A percentile compares a stretch with the other conserved stretches of the same genome.
Conservation (phyloP, 345 rosid genomes). For the Ceriops decandra region DNA sequence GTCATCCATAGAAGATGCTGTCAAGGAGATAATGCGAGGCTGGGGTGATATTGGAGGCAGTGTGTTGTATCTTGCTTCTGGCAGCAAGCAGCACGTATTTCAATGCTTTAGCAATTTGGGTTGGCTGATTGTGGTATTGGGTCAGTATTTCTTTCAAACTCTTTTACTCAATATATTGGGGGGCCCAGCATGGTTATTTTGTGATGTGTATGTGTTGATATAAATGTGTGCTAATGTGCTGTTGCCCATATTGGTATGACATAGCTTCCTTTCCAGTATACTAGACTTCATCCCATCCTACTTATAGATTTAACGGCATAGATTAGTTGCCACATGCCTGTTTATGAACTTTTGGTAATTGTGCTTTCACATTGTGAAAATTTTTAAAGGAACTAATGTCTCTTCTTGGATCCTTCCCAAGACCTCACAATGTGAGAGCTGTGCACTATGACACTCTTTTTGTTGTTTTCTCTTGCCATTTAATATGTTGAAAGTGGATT, state of each 20-base stretch:
- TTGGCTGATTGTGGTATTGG: conserved; percentile 38
- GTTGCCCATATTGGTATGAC: too few relatives aligned
- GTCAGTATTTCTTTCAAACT: conserved; percentile 34
- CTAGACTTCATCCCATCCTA: too few relatives aligned
- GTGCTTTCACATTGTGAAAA: too few relatives aligned
- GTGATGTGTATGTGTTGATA: neutral
- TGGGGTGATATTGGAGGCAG: conserved; percentile 44
- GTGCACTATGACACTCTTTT: neutral
- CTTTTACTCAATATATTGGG: neutral
- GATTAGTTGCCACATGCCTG: too few relatives aligned
- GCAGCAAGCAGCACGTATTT: conserved; percentile 18
- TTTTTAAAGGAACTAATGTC: too few relatives aligned
- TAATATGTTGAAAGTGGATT: neutral
- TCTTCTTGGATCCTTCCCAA: neutral
- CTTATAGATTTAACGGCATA: too few relatives aligned
- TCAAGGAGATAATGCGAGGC: conserved; percentile 25
- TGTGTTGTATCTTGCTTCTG: conserved; percentile 44
- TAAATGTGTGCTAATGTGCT: too few relatives aligned
- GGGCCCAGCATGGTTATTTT: neutral
- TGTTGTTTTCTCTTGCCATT: neutral
- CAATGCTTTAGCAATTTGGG: conserved; percentile 24
- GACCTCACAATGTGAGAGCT: neutral
- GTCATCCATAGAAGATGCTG: conserved; percentile 25
- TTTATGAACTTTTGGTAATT: too few relatives aligned
- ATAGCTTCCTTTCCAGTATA: too few relatives aligned